Conservation (phyloP, 1,284 basidiomycete genomes). For the Marasmius tenuissimus region DNA sequence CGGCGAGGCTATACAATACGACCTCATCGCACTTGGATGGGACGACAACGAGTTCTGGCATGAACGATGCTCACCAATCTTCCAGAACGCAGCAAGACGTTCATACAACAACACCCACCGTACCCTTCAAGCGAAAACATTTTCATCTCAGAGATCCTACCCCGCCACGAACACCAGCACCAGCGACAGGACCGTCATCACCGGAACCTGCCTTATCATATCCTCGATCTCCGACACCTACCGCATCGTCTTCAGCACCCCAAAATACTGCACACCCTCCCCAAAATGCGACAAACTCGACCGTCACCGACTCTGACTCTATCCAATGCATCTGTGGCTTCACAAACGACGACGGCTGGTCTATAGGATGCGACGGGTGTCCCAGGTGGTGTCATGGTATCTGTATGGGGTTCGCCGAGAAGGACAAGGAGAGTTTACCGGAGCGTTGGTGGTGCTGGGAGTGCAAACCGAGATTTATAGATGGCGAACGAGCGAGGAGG, state of each 20-base stretch:
- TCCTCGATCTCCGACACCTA: neutral
- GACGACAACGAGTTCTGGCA: too few relatives aligned
- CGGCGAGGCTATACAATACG: too few relatives aligned
- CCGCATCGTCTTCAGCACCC: too few relatives aligned
- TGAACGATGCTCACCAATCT: too few relatives aligned
- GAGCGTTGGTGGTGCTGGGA: conserved; percentile 72
- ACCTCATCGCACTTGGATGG: too few relatives aligned
- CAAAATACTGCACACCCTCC: neutral
- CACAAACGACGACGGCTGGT: conserved; percentile 86
- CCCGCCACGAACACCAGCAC: neutral
- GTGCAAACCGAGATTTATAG: conserved; percentile 49
- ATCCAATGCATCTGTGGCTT: conserved; percentile 76
- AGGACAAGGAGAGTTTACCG: conserved; percentile 64
- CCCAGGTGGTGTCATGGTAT: conserved; percentile 89
- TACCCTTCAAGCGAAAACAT: neutral
- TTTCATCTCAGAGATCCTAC: neutral
- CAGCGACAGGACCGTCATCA: neutral
- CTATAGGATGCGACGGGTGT: conserved; percentile 90
- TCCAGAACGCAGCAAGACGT: neutral
- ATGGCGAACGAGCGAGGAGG: conserved; percentile 47
- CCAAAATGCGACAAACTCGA: neutral
- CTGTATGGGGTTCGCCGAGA: conserved; percentile 76
- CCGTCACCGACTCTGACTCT: conserved; percentile 19
- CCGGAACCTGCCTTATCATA: neutral
- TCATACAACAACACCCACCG: neutral